These are phyloP conservation scores for Didymella pomorum DNA, from an alignment of 2,329 filamentous ascomycete species.

Conservation along the genomic window DNA sequence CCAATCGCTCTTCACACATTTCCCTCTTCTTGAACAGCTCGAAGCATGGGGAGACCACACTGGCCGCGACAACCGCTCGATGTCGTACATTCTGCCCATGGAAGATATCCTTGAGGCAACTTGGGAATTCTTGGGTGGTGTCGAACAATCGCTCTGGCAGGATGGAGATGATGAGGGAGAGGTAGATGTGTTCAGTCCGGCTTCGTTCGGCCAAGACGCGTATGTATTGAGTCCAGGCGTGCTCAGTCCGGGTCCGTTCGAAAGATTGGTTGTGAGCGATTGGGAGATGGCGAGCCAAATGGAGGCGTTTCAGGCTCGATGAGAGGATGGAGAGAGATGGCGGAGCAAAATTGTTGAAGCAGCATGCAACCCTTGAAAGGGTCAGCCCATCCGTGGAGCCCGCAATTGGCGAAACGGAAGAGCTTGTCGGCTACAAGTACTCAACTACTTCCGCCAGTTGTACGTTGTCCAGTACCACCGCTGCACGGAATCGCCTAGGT, in stretches of 20 bases:
- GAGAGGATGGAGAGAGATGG: not conserved
- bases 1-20: constrained; percentile 35
- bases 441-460: not conserved
- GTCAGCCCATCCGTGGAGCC: not conserved
- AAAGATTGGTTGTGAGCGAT: constrained; percentile 21
- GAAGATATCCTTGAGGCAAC: constrained; percentile 41
- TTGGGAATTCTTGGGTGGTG: constrained; percentile 47
- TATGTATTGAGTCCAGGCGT: constrained; percentile 18
- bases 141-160: constrained; percentile 47
- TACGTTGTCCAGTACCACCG: constrained; percentile 8
- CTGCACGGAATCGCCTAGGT: not conserved
- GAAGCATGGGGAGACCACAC: constrained; percentile 47
- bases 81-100: constrained; percentile 44
- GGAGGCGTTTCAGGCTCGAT: constrained; percentile 22
- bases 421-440: not conserved
- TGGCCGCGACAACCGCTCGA: constrained; percentile 39
- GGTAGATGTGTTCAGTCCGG: constrained; percentile 18
- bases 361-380: not conserved
- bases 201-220: constrained; percentile 7
- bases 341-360: not conserved
- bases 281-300: constrained; percentile 36
- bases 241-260: constrained; percentile 15
- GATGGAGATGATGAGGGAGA: constrained; percentile 30
- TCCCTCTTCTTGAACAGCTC: constrained; percentile 42
- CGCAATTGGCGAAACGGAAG: too few relatives aligned